phyloP scores from a whole-genome alignment of 495 filamentous ascomycete species.

The Lentithecium fluviatile region DNA sequence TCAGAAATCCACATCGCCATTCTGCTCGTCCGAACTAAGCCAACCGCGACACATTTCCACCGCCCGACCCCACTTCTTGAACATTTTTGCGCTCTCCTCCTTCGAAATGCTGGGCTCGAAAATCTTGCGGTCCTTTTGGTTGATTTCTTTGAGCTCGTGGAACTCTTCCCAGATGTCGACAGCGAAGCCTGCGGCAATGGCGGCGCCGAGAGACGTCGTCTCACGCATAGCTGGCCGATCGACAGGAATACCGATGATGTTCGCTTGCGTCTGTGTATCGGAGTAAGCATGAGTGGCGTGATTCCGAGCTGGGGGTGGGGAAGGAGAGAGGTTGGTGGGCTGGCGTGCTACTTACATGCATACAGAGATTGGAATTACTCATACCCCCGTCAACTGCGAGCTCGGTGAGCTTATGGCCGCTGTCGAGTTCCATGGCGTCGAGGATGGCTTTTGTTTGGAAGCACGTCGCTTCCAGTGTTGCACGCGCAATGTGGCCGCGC shows the following conservation, averaged over 20 bases:
- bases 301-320: conserved; percentile 6
- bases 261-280: conserved; percentile 70
- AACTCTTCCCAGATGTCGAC: conserved; percentile 78
- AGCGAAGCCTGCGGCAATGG: conserved; percentile 89
- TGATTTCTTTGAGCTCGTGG: conserved; percentile 75
- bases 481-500: conserved; percentile 86
- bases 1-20: conserved; percentile 38
- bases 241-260: conserved; percentile 84
- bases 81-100: conserved; percentile 65
- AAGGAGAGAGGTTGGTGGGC: conserved; percentile 8
- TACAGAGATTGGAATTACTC: conserved; percentile 89
- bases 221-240: conserved; percentile 90
- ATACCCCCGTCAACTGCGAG: conserved; percentile 93
- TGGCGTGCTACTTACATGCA: conserved; percentile 67
- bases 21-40: conserved; percentile 55
- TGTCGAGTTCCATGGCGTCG: conserved; percentile 92
- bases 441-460: conserved; percentile 95
- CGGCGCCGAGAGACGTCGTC: conserved; percentile 90
- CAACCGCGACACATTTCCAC: conserved; percentile 90
- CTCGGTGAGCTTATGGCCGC: conserved; percentile 68
- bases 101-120: conserved; percentile 67
- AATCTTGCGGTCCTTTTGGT: conserved; percentile 67
- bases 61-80: conserved; percentile 77
- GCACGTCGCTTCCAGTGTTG: conserved; percentile 92
- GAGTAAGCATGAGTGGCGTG: conserved; percentile 13